Percentiles rank a stretch among this genome's conserved stretches.
Evolutionary conservation across 306 rosid genomes (phyloP).

Genomic region (Quercus gilva): DNA sequence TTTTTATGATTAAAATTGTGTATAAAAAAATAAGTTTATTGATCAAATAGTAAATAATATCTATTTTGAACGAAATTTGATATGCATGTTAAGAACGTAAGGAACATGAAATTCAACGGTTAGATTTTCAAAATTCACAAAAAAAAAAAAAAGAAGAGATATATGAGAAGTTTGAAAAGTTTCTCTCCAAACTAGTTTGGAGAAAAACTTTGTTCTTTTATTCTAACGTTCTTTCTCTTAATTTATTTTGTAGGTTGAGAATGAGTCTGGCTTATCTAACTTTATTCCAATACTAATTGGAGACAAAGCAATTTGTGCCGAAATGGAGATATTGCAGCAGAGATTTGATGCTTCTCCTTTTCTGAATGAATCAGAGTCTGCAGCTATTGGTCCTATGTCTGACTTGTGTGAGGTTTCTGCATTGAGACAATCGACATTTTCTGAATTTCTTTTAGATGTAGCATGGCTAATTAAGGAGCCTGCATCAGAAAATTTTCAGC

Average conservation of each 20-base stretch:
- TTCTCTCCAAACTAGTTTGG: too few species aligned
- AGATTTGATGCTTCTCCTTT: constrained; percentile 47
- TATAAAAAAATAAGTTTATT: too few species aligned
- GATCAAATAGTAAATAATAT: too few species aligned
- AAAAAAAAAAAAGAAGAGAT: too few species aligned
- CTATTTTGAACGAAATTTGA: too few species aligned
- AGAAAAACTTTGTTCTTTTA: not conserved
- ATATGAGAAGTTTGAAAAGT: too few species aligned
- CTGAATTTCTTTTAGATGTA: constrained; percentile 75
- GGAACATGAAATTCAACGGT: too few species aligned
- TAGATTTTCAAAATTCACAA: too few species aligned
- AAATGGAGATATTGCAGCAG: constrained; percentile 61
- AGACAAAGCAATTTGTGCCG: constrained; percentile 74
- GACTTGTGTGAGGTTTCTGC: constrained; percentile 57
- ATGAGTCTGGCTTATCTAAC: constrained; percentile 91
- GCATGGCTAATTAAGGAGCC: constrained; percentile 91
- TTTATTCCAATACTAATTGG: constrained; percentile 83
- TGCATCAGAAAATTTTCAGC: constrained; percentile 51
- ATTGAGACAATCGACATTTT: constrained; percentile 39
- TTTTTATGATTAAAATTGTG: too few species aligned
- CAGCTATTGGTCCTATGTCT: constrained; percentile 39
- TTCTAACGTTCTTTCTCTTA: not conserved
- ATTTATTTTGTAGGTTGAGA: constrained; percentile 72
- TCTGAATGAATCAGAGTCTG: constrained; percentile 33
- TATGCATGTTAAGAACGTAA: too few species aligned